Evolutionary conservation across 805 yeast genomes (phyloP), one percentile per base, ranked within the genome.

Genomic region (Yarrowia sp.): DNA sequence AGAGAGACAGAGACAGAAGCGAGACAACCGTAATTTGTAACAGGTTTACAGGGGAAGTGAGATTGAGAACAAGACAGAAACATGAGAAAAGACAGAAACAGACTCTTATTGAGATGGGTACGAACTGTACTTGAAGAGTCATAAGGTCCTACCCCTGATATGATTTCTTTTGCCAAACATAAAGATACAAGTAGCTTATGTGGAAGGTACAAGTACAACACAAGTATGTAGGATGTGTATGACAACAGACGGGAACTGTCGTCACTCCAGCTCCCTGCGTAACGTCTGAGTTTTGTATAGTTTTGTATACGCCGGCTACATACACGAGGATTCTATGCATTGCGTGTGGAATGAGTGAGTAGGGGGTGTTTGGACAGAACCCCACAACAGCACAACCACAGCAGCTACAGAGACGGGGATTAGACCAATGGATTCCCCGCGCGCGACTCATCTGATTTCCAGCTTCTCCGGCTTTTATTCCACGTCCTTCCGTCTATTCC

Each of bases 291-390:
- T 52, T 52, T 52, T 52, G 56, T n/a, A n/a, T n/a, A n/a, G n/a
- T 52, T 52, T 24, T 24, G 30, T 52, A 52, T 36, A 42, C 24
- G 17, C 24, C n/a, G 19, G 9, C 38, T 50, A 50, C 56, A 52
- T 52, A 52, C 56, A 52, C 56, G 56, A 52, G 56, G 30, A 55
- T 55, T 55, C 61, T 40, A 55, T 55, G 61, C 61, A 55, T 55
- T 14, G 46, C 44, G 17, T 53, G 46, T 24, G 61, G 61, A 39
- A 55, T 39, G 58, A 33, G 43, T 24, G 36, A 14, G 36, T 7
- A 20, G 9, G 46, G 13, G 24, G 46, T n/a, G 20, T 3, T 7
- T 9, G 13, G 20, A 8, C 17, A 1, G 14, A 17, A 40, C 44
- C 10, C 2, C 3, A 7, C 6, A 24, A 24, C 30, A 24, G 30